Evolutionary conservation across 495 filamentous ascomycete genomes (phyloP), one percentile per base, ranked within the genome.

Genomic region (Parmelia sp.): DNA sequence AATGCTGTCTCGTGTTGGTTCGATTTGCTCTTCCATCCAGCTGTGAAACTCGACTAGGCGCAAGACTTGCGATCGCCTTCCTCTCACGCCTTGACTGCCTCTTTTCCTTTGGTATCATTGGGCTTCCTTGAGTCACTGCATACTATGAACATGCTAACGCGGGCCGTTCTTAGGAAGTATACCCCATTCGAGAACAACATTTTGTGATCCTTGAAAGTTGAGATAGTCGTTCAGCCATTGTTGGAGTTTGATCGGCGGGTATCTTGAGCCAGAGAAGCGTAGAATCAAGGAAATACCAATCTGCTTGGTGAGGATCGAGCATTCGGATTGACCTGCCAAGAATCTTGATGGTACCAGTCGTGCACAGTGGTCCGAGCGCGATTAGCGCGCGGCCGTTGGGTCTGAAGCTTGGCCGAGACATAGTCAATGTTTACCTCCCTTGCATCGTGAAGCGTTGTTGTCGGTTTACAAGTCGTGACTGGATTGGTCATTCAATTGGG

Each of bases 321-420:
- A 11, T 15, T 53, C 15, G 3, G 6, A 29, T 7, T 27, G 47
- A 10, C 7, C 1, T 51, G 14, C 8, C 4, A 53, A n/a, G 45
- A 49, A 27, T 27, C 45, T 23, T 27, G 45, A 49, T 25, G n/a
- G 14, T 49, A 23, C 45, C 45, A 25, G 45, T 5, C 35, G 10
- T 4, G 35, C 12, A 27, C 9, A 49, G 9, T 3, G 51, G 29
- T 55, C 51, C 51, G 51, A 55, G 51, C 51, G 51, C 29, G 51
- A 55, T 55, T 55, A 55, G 51, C 51, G 51, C 51, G 29, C 51
- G 49, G 49, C 49, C 47, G 11, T 51, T 51, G 27, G 27, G 14
- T 6, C 5, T 55, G 29, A 21, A 55, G 51, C 49, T 31, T 49
- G 31, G 6, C 29, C 51, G 17, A 55, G 29, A 21, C 5, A 33